Base-by-base conservation (phyloP, 2,329 filamentous ascomycete genomes). In the Pseudopyrenochaeta lycopersici region DNA sequence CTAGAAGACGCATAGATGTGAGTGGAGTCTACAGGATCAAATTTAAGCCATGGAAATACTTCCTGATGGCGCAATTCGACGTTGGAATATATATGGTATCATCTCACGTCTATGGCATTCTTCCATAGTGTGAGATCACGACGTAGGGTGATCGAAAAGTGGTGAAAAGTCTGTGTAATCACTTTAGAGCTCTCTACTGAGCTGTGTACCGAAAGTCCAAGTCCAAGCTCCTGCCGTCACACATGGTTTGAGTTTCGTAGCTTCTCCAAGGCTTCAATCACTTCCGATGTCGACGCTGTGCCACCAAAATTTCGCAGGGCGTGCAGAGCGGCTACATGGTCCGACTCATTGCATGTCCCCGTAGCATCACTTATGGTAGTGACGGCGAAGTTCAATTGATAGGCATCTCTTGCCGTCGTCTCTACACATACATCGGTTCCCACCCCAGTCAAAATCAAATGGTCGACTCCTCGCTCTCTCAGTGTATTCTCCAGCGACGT, bases 351-450 rank as follows among this genome's bases (percentile, higher is more conserved):
- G 45, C 35, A 47, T 39, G 32, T 47, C 45, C 32, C 46, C 10
- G 46, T 49, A 43, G 46, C 46, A 49, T 49, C 38, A 43, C 46
- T 49, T 32, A 49, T 49, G 36, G 46, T 49, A 41, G 36, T 49
- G 36, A 41, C 36, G 39, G 36, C 36, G 39, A 49, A 49, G 27
- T 43, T 43, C 18, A 41, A 43, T 49, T 41, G 36, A 41, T 40
- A 40, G 46, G 35, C 46, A 33, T 49, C 38, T 43, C 46, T 46
- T 40, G 33, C 42, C 47, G 47, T 52, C 46, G 52, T 40, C 39
- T 55, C 52, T 39, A 61, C 52, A 46, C 51, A 60, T 31, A 58
- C 50, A 50, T 58, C 42, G 33, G 54, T 60, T 36, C 41, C 46
- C 35, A 60, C 57, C 21, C 57, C 55, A 32, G 57, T 58, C 30